Evolutionary conservation across 1,284 basidiomycete genomes (phyloP), one percentile per base, ranked within the genome.

Genomic region (Papiliotrema terrestris): DNA sequence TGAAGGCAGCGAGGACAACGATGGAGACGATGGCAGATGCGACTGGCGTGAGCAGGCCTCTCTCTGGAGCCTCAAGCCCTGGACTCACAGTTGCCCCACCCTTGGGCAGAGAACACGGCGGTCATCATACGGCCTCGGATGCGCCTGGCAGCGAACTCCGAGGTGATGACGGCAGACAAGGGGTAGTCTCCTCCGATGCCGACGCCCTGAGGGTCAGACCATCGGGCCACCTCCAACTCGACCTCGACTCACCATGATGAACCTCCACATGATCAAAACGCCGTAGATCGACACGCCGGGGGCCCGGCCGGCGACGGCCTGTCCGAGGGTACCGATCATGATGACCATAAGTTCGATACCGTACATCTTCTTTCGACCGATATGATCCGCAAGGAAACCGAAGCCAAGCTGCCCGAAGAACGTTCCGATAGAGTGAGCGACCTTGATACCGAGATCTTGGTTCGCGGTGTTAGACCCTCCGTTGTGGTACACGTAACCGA

Each of bases 81-180:
- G 6, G 38, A 64, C 57, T 64, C 55, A 67, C 65, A 69, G 65
- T 80, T 78, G 59, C 82, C 82, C 73, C 78, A 82, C 20, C 81
- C 81, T 67, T 81, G 79, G 57, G 75, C 76, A 50, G 77, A 78
- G 68, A 80, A 80, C 59, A 80, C 78, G 57, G 75, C 72, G 43
- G 74, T 65, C 78, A 81, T 80, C 78, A 82, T 80, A 59, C 80
- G 69, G 52, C 80, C 80, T 65, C 80, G 74, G 63, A 85, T 86
- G 56, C 82, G 81, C 36, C 84, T 86, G 0, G 86, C 81, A 3
- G 89, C 85, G 65, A 90, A 91, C 69, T 92, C 89, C 35, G 79
- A 79, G 23, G 79, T 78, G 66, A 80, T 80, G 58, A 75, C 73
- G 36, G 81, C 78, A 1, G 80, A 81, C 43, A 82, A 73, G 36